A percentile compares a stretch with the other conserved stretches of the same genome.
Conservation (phyloP, 805 yeast genomes). For the Groenewaldozyma salmanticensis region DNA sequence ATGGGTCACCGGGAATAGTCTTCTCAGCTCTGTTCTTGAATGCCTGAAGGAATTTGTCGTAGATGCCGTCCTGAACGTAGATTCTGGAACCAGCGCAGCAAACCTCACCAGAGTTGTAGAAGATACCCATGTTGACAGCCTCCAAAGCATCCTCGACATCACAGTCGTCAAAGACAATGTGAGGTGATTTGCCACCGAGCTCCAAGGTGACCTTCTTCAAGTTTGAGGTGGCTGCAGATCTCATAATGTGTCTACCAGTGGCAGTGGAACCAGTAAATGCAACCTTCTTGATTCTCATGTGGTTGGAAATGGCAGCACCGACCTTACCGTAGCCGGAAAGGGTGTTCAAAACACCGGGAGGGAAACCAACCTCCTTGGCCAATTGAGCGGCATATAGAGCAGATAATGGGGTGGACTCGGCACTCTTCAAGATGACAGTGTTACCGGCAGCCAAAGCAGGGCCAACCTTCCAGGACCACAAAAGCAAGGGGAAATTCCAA, state of each 20-base stretch:
- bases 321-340: conserved; percentile 60
- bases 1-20: conserved; percentile 59
- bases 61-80: conserved; percentile 73
- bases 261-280: conserved; percentile 95
- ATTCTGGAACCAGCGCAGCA: conserved; percentile 93
- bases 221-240: conserved; percentile 58
- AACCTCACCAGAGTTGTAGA: conserved; percentile 92
- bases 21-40: conserved; percentile 43
- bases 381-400: conserved; percentile 50
- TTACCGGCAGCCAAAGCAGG: conserved; percentile 82
- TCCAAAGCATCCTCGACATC: conserved; percentile 67
- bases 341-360: conserved; percentile 66
- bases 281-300: conserved; percentile 64
- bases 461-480: conserved; percentile 76
- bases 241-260: conserved; percentile 74
- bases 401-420: conserved; percentile 70
- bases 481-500: conserved; percentile 62
- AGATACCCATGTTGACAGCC: conserved; percentile 69
- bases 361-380: conserved; percentile 62
- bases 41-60: conserved; percentile 58
- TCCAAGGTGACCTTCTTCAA: conserved; percentile 88
- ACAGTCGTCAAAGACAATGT: conserved; percentile 80
- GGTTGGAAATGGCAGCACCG: conserved; percentile 59
- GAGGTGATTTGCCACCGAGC: conserved; percentile 94
- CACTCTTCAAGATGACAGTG: conserved; percentile 60